phyloP scores from a whole-genome alignment of 1,284 basidiomycete species.

The Ceratobasidium sp. region DNA sequence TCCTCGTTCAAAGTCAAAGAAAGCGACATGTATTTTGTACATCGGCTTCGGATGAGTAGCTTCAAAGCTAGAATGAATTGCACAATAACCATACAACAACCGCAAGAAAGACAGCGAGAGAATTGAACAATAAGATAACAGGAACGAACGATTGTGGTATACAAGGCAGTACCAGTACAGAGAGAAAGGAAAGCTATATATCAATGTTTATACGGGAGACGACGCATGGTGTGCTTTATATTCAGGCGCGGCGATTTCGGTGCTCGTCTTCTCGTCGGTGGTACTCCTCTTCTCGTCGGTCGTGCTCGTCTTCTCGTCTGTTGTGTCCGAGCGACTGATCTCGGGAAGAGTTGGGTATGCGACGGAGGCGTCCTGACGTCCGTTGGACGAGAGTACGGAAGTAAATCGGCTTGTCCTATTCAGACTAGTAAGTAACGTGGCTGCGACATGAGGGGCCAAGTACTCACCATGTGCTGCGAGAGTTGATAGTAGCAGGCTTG shows the following conservation, averaged over 20 bases:
- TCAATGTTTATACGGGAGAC: constrained; percentile 4
- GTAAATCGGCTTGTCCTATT: constrained; percentile 13
- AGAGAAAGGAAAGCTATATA: neutral
- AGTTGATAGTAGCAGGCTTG: neutral
- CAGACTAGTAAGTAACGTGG: neutral
- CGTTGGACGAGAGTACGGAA: neutral
- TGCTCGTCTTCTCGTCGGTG: neutral
- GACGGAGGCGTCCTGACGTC: constrained; percentile 3
- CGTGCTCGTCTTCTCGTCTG: constrained; percentile 13
- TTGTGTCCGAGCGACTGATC: neutral
- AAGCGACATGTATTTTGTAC: neutral
- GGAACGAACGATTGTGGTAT: constrained; percentile 15
- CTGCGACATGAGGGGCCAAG: too few relatives aligned
- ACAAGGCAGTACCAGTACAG: constrained; percentile 6
- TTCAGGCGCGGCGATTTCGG: neutral
- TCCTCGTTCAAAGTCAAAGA: neutral
- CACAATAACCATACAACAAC: neutral
- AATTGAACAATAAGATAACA: constrained; percentile 11
- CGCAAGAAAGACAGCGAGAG: neutral
- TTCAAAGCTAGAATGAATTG: neutral
- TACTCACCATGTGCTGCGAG: constrained; percentile 3
- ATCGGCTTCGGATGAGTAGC: too few relatives aligned
- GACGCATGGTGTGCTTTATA: constrained; percentile 7
- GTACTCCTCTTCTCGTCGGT: neutral
- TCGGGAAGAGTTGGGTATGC: constrained; percentile 4